Evolutionary conservation across 441 rosid genomes (phyloP).

Genomic region (Gossypium gossypioides): DNA sequence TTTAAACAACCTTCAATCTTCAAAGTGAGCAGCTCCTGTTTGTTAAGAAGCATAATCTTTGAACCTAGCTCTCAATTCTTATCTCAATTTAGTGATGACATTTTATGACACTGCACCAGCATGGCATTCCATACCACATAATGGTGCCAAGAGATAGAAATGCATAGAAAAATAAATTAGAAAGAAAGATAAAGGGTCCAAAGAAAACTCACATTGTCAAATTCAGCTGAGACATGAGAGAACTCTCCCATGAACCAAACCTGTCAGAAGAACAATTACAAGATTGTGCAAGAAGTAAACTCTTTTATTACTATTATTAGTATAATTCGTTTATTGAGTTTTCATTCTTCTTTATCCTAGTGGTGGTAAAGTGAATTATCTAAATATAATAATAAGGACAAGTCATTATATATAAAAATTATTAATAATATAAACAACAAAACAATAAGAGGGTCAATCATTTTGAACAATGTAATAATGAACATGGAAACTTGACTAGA

Average conservation of each 20-base stretch:
- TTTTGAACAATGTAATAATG: not conserved
- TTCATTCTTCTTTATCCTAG: not conserved
- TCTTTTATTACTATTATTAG: not conserved
- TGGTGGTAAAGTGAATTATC: not conserved
- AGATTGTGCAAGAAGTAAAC: not conserved
- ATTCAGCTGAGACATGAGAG: slow-evolving; percentile 50
- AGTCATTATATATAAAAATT: not conserved
- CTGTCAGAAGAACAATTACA: slow-evolving; percentile 19
- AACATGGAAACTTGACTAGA: slow-evolving; percentile 2
- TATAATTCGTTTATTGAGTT: not conserved
- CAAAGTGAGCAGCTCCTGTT: not conserved
- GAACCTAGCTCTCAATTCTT: not conserved
- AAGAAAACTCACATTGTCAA: slow-evolving; percentile 43
- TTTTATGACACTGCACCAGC: not conserved
- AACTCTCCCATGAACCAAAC: slow-evolving; percentile 68
- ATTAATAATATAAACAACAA: not conserved
- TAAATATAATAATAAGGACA: not conserved
- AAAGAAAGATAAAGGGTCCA: not conserved
- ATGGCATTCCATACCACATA: not conserved
- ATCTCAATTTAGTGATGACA: not conserved
- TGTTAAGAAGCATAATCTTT: not conserved
- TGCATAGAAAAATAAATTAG: not conserved
- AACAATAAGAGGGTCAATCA: not conserved
- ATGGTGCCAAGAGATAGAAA: not conserved
- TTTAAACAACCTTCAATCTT: slow-evolving; percentile 10